These are phyloP conservation scores for Xylaria sp. DNA, from an alignment of 2,329 filamentous ascomycete genomes.

Conservation along the genomic window DNA sequence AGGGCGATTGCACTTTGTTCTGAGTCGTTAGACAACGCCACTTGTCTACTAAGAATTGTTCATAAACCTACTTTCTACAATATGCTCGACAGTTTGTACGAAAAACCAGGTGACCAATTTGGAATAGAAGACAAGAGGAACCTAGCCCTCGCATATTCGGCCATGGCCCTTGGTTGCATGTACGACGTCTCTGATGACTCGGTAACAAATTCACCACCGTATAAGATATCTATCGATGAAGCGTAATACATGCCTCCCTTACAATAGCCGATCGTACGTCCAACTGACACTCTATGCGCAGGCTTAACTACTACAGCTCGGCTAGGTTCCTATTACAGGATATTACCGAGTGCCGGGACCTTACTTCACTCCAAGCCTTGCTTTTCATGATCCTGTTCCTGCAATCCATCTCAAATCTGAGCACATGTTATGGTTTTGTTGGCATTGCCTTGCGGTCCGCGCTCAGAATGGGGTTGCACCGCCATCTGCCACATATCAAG, in stretches of 20 bases:
- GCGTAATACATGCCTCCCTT: constrained; percentile 57
- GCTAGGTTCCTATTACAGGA: constrained; percentile 74
- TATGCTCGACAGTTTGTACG: constrained; percentile 75
- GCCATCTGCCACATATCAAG: constrained; percentile 72
- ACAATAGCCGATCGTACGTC: constrained; percentile 5
- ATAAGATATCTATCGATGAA: constrained; percentile 62
- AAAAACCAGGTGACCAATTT: constrained; percentile 65
- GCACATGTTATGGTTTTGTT: constrained; percentile 82
- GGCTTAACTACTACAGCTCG: constrained; percentile 78
- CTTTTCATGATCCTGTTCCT: constrained; percentile 85
- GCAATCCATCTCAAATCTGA: constrained; percentile 81
- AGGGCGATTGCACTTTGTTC: constrained; percentile 58
- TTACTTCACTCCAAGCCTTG: constrained; percentile 78
- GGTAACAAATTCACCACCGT: constrained; percentile 42
- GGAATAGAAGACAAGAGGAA: constrained; percentile 68
- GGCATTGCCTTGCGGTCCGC: constrained; percentile 81
- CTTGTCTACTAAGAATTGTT: constrained; percentile 65
- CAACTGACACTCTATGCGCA: constrained; percentile 54
- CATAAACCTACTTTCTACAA: constrained; percentile 78
- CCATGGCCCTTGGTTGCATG: constrained; percentile 70
- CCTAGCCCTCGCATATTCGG: constrained; percentile 68
- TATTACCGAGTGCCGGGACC: constrained; percentile 76
- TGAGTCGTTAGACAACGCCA: constrained; percentile 55
- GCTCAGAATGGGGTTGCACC: constrained; percentile 81
- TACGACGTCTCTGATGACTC: constrained; percentile 56